Percentiles rank a stretch among this genome's conserved stretches.
phyloP scores from a whole-genome alignment of 176 grass and related monocot genomes.

The Eleusine coracana region DNA sequence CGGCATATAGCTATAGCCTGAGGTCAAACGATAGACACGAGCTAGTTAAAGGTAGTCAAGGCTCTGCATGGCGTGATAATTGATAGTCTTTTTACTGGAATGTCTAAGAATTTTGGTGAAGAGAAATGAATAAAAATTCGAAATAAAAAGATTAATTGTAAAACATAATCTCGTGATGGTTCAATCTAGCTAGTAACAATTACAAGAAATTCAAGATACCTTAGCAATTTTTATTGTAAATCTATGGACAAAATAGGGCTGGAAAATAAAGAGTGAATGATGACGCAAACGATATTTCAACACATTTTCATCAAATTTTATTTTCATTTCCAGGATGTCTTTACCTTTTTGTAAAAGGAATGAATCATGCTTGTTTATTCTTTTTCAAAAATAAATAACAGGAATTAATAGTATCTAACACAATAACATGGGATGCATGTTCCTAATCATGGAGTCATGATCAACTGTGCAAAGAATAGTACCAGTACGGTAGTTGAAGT shows the following conservation, averaged over 20 bases:
- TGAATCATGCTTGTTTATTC: too few relatives aligned
- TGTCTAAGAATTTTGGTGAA: background rate
- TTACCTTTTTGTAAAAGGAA: too few relatives aligned
- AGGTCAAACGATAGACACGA: background rate
- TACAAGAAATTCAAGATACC: too few relatives aligned
- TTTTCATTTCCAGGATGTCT: too few relatives aligned
- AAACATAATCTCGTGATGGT: too few relatives aligned
- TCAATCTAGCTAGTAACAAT: too few relatives aligned
- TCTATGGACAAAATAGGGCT: background rate
- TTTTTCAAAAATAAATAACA: background rate
- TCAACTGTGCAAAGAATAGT: background rate
- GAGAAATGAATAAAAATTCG: background rate
- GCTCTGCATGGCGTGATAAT: too few relatives aligned
- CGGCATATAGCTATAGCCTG: background rate
- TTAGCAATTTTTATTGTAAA: background rate
- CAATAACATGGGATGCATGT: background rate
- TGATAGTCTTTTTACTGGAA: background rate
- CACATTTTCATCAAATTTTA: too few relatives aligned
- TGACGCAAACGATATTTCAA: too few relatives aligned
- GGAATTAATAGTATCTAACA: background rate
- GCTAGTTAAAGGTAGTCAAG: background rate
- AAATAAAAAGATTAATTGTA: too few relatives aligned
- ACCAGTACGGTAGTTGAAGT: constrained; percentile 26
- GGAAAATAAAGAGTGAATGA: background rate
- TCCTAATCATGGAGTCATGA: constrained; percentile 25